phyloP scores from a whole-genome alignment of 2,329 filamentous ascomycete genomes.

The Sarocladiaceae sp. region DNA sequence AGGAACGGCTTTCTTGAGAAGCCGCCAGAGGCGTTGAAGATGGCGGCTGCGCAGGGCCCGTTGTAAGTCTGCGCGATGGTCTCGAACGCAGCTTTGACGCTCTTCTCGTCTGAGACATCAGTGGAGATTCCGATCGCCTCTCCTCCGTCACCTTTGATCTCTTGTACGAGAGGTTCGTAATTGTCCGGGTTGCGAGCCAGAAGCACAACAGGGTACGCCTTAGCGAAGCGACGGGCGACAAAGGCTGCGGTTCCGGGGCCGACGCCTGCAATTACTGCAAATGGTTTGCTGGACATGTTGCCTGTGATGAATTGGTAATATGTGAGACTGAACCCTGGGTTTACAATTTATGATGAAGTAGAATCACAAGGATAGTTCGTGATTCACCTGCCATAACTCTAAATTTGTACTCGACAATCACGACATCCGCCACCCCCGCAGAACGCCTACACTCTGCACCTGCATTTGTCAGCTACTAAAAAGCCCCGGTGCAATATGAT shows the following conservation, averaged over 20 bases:
- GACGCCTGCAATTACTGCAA: slow-evolving; percentile 66
- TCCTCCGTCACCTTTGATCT: slow-evolving; percentile 65
- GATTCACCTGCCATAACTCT: no score
- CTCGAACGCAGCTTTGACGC: slow-evolving; percentile 56
- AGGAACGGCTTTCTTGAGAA: slow-evolving; percentile 54
- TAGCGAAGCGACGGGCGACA: slow-evolving; percentile 52
- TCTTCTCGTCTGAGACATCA: slow-evolving; percentile 33
- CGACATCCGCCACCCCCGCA: no score
- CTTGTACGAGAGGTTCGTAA: slow-evolving; percentile 61
- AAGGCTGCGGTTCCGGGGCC: slow-evolving; percentile 59
- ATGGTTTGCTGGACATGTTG: slow-evolving; percentile 41
- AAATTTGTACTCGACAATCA: no score
- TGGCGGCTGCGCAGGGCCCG: slow-evolving; percentile 55
- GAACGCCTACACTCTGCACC: no score
- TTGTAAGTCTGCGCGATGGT: slow-evolving; percentile 53
- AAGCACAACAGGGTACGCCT: slow-evolving; percentile 68
- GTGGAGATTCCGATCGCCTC: slow-evolving; percentile 66
- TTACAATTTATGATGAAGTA: no score
- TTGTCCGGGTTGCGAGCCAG: slow-evolving; percentile 65
- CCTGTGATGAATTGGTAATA: not conserved
- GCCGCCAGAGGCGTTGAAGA: slow-evolving; percentile 63
- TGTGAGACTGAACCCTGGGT: no score
- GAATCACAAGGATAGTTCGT: no score
- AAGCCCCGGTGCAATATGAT: no score
- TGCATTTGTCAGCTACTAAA: no score